Conservation (phyloP, 331 rosid species). For the Malus hybrid region DNA sequence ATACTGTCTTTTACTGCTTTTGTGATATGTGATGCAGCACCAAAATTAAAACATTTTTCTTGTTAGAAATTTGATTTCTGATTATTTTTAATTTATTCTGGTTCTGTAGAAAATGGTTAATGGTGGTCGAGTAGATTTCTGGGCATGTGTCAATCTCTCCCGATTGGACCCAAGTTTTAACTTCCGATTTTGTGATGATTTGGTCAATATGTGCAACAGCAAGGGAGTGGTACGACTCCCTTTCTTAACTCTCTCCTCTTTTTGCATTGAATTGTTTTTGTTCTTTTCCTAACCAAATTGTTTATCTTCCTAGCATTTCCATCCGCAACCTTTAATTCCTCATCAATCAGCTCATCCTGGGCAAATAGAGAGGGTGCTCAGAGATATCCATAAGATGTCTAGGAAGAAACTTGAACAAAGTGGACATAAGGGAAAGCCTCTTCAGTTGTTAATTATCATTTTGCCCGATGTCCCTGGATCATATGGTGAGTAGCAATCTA, state of each 20-base stretch:
- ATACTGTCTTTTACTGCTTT: background rate
- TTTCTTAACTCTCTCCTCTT: background rate
- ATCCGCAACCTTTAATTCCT: constrained; percentile 15
- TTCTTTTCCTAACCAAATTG: background rate
- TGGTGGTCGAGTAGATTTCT: constrained; percentile 45
- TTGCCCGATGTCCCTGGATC: constrained; percentile 35
- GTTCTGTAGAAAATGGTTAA: constrained; percentile 55
- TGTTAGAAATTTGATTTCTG: background rate
- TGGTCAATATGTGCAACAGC: constrained; percentile 42
- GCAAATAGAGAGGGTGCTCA: constrained; percentile 20
- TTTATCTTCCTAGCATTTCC: constrained; percentile 17
- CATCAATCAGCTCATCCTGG: background rate
- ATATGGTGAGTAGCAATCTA: constrained; percentile 25
- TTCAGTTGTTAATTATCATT: constrained; percentile 34
- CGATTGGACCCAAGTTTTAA: background rate
- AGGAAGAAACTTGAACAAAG: background rate
- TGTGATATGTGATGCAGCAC: background rate
- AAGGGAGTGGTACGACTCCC: constrained; percentile 35
- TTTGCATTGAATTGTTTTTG: background rate
- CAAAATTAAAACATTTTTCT: background rate
- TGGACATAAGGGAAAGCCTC: constrained; percentile 1
- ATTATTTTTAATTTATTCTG: background rate
- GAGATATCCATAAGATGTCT: constrained; percentile 14
- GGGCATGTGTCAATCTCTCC: constrained; percentile 52
- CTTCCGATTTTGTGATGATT: constrained; percentile 9